Evolutionary conservation across 2,329 filamentous ascomycete genomes (phyloP).

Genomic region (Pseudofabraea citricarpa): DNA sequence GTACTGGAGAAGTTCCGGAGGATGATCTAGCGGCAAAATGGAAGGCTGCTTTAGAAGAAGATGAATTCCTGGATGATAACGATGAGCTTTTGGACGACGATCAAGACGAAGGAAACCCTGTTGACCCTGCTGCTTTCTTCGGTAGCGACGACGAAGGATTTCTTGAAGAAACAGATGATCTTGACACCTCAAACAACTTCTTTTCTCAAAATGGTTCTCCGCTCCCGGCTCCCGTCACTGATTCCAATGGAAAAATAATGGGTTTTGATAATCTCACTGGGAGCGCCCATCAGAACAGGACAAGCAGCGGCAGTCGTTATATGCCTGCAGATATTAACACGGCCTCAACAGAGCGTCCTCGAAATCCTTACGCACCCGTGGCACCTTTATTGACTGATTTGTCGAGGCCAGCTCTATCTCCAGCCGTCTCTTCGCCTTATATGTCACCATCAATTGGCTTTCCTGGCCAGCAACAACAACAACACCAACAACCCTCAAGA

Average conservation of each 20-base stretch:
- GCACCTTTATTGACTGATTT: conserved; percentile 26
- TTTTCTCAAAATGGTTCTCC: conserved; percentile 19
- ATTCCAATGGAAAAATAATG: conserved; percentile 27
- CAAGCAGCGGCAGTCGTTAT: conserved; percentile 22
- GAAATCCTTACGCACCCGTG: conserved; percentile 22
- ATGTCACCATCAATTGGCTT: conserved; percentile 16
- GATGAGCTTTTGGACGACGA: conserved; percentile 59
- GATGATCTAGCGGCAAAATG: conserved; percentile 76
- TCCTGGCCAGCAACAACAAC: conserved; percentile 24
- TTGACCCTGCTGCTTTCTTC: conserved; percentile 64
- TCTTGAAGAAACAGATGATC: conserved; percentile 51
- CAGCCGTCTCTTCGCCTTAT: conserved; percentile 14
- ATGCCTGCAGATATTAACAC: conserved; percentile 17
- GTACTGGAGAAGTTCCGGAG: conserved; percentile 37
- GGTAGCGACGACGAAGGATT: conserved; percentile 85
- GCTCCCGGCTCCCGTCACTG: conserved; percentile 20
- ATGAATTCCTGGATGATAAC: conserved; percentile 54
- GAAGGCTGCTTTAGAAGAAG: conserved; percentile 75
- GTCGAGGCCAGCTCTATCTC: conserved; percentile 12
- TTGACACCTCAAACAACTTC: conserved; percentile 18
- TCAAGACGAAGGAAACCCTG: conserved; percentile 35
- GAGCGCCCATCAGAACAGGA: conserved; percentile 9
- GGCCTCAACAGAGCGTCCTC: conserved; percentile 5
- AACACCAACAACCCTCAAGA: conserved; percentile 12
- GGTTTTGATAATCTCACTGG: conserved; percentile 14